Evolutionary conservation across 768 basidiomycete species (phyloP), one percentile per base, ranked within the genome.

Genomic region (Tulasnella sp.): DNA sequence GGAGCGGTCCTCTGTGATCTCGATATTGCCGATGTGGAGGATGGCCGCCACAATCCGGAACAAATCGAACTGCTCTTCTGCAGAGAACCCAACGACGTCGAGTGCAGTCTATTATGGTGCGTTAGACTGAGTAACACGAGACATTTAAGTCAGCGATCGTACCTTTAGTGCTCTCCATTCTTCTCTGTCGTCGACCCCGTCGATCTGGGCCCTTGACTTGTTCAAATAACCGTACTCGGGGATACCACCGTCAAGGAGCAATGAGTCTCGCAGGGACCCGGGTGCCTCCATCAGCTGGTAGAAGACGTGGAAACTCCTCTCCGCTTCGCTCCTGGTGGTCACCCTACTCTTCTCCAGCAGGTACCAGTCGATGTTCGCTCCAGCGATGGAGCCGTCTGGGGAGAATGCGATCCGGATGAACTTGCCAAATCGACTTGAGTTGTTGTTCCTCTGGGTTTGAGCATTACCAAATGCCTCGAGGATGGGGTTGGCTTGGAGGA

Each of bases 291-390:
- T 83, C 35, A 98, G 77, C 81, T 98, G 95, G 79, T 98, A 99
- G 80, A 99, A 98, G 1, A 98, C 92, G 79, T 98, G 97, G 78
- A 98, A 99, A 78, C 87, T 91, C 39, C 97, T 84, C 81, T 99
- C 97, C 0, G 91, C 92, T 73, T 90, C 88, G 74, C 88, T 92
- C 69, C 97, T 83, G 44, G 88, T 87, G 8, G 96, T 93, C 2
- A 99, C 96, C 75, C 97, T 83, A 77, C 94, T 95, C 84, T 99
- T 99, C 83, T 99, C 97, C 72, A 99, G 82, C 36, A 99, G 83
- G 79, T 99, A 99, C 97, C 97, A 98, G 79, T 99, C 95, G 73
- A 98, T 94, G 78, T 95, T 98, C 32, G 97, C 97, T 0, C 97
- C 97, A 0, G 95, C 91, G 72, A 99, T 99, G 75, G 93, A 94